Conservation (phyloP, 768 basidiomycete species). For the Lentinula lateritia region DNA sequence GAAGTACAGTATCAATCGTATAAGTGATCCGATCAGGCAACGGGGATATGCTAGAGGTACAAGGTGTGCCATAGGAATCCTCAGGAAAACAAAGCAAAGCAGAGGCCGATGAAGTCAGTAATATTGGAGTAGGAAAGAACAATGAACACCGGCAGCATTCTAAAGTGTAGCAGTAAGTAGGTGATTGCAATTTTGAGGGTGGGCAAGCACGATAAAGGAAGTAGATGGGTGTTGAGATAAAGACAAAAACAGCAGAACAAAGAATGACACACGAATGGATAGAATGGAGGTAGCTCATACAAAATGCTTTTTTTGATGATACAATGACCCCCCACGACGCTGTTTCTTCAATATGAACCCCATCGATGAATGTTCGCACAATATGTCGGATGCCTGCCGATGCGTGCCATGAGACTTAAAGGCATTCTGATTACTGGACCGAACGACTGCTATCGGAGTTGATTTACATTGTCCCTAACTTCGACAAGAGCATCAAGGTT, state of each 20-base stretch:
- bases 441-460: background rate
- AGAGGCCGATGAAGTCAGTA: background rate
- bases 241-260: background rate
- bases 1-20: background rate
- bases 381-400: background rate
- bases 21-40: background rate
- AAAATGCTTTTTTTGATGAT: background rate
- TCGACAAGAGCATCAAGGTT: background rate
- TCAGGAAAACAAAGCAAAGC: background rate
- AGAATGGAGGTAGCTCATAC: background rate
- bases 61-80: background rate
- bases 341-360: background rate
- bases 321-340: background rate
- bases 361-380: too few species aligned
- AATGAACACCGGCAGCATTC: background rate
- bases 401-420: background rate
- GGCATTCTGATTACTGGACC: background rate
- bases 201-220: background rate
- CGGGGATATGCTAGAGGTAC: background rate
- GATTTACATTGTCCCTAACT: background rate
- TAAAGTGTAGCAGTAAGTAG: background rate
- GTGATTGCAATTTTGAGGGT: background rate
- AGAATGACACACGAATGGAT: background rate
- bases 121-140: background rate
- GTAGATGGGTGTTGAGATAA: background rate